A percentile compares a stretch with the other conserved stretches of the same genome.
Evolutionary conservation across 2,329 filamentous ascomycete species (phyloP).

Genomic region (Cytospora paraplurivora): DNA sequence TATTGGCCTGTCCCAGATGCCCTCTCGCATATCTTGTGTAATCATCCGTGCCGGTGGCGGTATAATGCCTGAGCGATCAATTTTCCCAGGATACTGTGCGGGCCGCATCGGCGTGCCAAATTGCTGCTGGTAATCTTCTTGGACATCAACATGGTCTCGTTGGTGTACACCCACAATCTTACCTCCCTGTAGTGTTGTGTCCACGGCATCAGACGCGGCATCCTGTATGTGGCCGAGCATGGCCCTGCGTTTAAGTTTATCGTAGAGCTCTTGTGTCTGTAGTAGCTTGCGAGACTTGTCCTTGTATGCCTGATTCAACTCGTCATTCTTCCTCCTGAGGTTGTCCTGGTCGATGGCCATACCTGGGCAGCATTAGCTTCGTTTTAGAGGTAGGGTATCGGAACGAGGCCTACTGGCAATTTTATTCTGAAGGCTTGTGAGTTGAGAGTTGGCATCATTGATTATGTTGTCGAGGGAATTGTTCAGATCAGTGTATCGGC

Average conservation of each 20-base stretch:
- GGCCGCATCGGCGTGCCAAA: slow-evolving; percentile 9
- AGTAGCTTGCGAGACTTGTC: slow-evolving; percentile 72
- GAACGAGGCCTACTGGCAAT: slow-evolving; percentile 55
- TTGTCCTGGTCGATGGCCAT: slow-evolving; percentile 64
- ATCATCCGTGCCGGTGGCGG: slow-evolving; percentile 10
- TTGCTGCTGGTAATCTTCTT: slow-evolving; percentile 24
- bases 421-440: slow-evolving; percentile 65
- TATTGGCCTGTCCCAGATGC: slow-evolving; percentile 23
- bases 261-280: slow-evolving; percentile 68
- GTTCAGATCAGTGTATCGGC: slow-evolving; percentile 68
- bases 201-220: slow-evolving; percentile 54
- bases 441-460: slow-evolving; percentile 73
- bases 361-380: slow-evolving; percentile 38
- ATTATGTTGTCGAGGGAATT: slow-evolving; percentile 72
- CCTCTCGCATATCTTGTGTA: slow-evolving; percentile 5
- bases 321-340: slow-evolving; percentile 70
- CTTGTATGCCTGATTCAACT: slow-evolving; percentile 65
- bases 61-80: slow-evolving; percentile 1
- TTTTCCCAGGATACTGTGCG: slow-evolving; percentile 6
- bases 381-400: no score
- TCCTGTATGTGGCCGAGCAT: slow-evolving; percentile 58
- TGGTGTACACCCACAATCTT: slow-evolving; percentile 28
- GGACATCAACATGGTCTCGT: not conserved
- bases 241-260: slow-evolving; percentile 59
- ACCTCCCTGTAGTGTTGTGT: slow-evolving; percentile 42